Base-by-base conservation (phyloP, 306 rosid genomes). In the Vachellia collinsii region DNA sequence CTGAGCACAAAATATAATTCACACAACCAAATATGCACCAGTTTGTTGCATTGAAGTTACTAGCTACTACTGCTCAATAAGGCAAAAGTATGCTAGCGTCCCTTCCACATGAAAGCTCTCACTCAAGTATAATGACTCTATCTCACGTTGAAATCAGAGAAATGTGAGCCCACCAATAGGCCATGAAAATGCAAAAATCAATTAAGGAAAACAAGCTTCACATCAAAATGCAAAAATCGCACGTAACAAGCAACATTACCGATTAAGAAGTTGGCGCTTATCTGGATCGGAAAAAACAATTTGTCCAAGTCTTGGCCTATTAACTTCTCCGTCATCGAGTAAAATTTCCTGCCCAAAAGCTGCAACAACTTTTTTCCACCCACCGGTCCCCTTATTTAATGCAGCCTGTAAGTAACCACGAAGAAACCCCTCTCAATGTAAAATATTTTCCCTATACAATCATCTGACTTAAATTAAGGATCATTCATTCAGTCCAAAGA, bases 291-390 rank as follows among this genome's bases (percentile, higher is more conserved):
- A 83, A 75, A 93, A 95, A n/a, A 93, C 93, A 78, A 93, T 91
- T 80, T 89, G 94, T 65, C 99, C 99, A 53, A 93, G 93, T 70
- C 70, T 80, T 16, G 87, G 86, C 84, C 98, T 88, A 14, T 93
- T 90, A 48, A 95, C 94, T 87, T 94, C 92, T 62, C 94, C 92
- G 82, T 91, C 83, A 14, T 82, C 84, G 4, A 78, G 94, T 64
- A 93, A 80, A 82, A 91, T 91, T 46, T 87, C 93, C 23, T 90
- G 85, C 16, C 99, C 99, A 58, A 93, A 95, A 22, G 91, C 89
- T 13, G 83, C 86, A 75, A 90, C 91, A 1, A 93, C 96, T 51
- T 90, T 91, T 83, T 87, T 89, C 90, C 90, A 89, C 46, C 97
- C 99, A 74, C 91, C 90, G 7, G 85, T 86, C 12, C 96, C 93